phyloP scores from a whole-genome alignment of 208 protist species.

The Entamoeba dispar region DNA sequence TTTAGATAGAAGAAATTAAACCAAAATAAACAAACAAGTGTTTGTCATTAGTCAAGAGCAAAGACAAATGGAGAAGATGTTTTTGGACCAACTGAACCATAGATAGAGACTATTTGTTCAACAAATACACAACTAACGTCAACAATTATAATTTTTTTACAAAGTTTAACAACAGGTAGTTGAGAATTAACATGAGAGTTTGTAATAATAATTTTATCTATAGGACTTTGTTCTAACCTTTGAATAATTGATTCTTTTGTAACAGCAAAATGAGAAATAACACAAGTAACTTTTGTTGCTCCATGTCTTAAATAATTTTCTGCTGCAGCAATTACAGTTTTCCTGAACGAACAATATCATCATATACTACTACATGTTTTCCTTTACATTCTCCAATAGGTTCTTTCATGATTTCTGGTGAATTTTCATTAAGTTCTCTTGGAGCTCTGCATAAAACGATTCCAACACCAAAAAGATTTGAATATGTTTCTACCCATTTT shows the following conservation, averaged over 20 bases:
- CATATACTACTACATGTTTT: slow-evolving; percentile 19
- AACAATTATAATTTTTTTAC: background rate
- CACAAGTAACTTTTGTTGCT: background rate
- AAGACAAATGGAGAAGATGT: no score
- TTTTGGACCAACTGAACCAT: no score
- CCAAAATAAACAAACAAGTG: no score
- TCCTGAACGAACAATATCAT: slow-evolving; percentile 24
- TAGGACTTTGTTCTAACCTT: background rate
- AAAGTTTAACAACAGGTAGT: background rate
- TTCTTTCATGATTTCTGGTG: background rate
- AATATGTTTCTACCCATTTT: slow-evolving; percentile 16
- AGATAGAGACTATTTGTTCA: background rate
- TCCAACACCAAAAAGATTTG: background rate
- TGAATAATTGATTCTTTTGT: background rate
- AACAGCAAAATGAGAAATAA: slow-evolving; percentile 19
- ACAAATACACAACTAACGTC: background rate
- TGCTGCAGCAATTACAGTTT: background rate
- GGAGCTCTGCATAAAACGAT: slow-evolving; percentile 15
- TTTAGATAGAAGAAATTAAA: no score
- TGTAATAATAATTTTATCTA: background rate
- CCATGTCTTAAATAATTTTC: slow-evolving; percentile 11
- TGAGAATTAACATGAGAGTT: background rate
- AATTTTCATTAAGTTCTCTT: background rate
- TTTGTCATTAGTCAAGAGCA: no score
- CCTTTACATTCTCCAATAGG: slow-evolving; percentile 23